Evolutionary conservation across 2,329 filamentous ascomycete species (phyloP), one percentile per base, ranked within the genome.

Genomic region (Penicillium sp.): DNA sequence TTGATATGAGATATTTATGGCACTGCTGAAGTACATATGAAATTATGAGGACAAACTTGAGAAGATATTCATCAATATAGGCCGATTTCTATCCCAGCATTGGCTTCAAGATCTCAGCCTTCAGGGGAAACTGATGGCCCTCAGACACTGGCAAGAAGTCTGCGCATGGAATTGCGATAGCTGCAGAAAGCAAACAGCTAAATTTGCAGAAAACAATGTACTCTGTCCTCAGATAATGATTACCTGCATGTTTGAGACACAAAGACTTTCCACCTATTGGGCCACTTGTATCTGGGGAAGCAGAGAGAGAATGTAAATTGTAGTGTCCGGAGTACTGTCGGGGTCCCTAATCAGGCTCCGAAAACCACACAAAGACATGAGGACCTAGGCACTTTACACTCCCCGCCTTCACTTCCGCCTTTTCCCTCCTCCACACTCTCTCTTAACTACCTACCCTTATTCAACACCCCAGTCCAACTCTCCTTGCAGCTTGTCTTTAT

Each of bases 321-420:
- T 31, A 13, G 29, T n/a, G 29, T n/a, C n/a, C n/a, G n/a, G n/a
- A n/a, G n/a, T n/a, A n/a, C n/a, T n/a, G n/a, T n/a, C n/a, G n/a
- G n/a, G n/a, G n/a, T n/a, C n/a, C n/a, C n/a, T n/a, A n/a, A n/a
- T n/a, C n/a, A 34, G 29, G 33, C 35, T 31, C 42, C 36, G 48
- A 40, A 42, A 39, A 34, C 46, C 54, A 55, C 53, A 59, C 57
- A 56, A 55, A 56, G 41, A 46, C 39, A 49, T n/a, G 49, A 48
- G 45, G 54, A 46, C 31, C 33, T n/a, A 12, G 45, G 49, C 42
- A 62, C 58, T 58, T 60, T 56, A 56, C 42, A 53, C 64, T 68
- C 66, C 62, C 66, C 64, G 64, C 63, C 64, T 68, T 66, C 63
- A 65, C 60, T 57, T 60, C 64, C 59, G 61, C 38, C 38, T 42